A percentile compares a stretch with the other conserved stretches of the same genome.
Conservation (phyloP, 441 rosid genomes). For the Gossypium davidsonii region DNA sequence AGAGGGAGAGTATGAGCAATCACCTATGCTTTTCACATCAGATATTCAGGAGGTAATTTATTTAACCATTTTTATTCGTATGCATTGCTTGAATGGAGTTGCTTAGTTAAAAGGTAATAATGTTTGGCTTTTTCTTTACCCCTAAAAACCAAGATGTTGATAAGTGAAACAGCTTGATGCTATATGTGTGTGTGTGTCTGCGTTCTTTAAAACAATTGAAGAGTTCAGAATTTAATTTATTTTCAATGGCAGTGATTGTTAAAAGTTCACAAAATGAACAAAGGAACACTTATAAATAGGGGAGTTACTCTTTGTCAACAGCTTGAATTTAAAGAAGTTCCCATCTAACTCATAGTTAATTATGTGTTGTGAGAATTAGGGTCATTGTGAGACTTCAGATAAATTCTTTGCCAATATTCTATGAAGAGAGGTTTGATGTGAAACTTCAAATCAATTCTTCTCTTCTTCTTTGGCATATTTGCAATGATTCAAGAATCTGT, state of each 20-base stretch:
- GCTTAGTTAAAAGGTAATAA: slow-evolving; percentile 6
- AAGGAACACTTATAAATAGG: not conserved
- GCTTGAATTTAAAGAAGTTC: not conserved
- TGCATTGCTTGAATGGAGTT: slow-evolving; percentile 8
- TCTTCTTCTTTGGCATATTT: not conserved
- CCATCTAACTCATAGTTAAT: not conserved
- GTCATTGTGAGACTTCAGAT: not conserved
- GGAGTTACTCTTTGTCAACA: not conserved
- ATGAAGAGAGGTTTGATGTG: not conserved
- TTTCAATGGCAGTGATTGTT: not conserved
- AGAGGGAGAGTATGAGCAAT: slow-evolving; percentile 61
- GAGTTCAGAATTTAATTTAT: not conserved
- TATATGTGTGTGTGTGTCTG: not conserved
- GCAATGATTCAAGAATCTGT: not conserved
- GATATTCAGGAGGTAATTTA: slow-evolving; percentile 63
- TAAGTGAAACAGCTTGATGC: not conserved
- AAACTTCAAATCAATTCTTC: not conserved
- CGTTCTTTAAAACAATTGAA: not conserved
- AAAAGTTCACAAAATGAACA: not conserved
- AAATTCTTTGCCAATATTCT: not conserved
- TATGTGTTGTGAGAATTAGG: not conserved
- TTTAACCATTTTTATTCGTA: not conserved
- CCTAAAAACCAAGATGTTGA: not conserved
- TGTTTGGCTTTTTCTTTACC: not conserved
- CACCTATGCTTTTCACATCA: slow-evolving; percentile 50